Base-by-base conservation (phyloP, 441 rosid species). In the Populus hybrid region DNA sequence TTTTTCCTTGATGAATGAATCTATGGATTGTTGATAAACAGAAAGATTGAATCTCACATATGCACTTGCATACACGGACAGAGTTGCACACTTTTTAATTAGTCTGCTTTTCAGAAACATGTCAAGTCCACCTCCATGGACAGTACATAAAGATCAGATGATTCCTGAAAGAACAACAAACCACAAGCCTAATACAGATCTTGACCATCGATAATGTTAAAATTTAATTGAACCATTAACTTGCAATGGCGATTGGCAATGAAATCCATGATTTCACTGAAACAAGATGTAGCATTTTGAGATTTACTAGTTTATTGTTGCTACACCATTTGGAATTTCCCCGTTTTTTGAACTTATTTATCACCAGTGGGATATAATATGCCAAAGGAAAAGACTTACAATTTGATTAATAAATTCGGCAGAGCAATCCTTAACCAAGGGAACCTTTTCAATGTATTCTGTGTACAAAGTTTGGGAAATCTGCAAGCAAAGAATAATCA, bases 381-480 rank as follows among this genome's bases (percentile, higher is more conserved):
- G 4, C 21, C 29, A 20, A 6, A 33, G 68, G 71, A 68, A 73
- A 18, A 64, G 71, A 86, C 95, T 88, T 85, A 92, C 99, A 63
- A 96, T 90, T 85, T 94, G 99, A 80, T 89, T 92, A 36, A 94
- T 87, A 72, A 96, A 92, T 86, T 94, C 98, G 0, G 89, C 73
- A 20, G 99, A 93, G 80, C 99, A 96, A 72, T 84, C 98, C 78
- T 79, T 85, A 74, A 96, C 90, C 64, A 96, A 90, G 33, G 91
- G 69, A 69, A 92, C 86, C 71, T 88, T 86, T 81, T 89, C 84
- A 61, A 94, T 84, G 77, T 76, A 92, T 56, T 91, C 89, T 88
- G 89, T 61, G 77, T 91, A 96, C 69, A 96, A 82, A 24, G 80
- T 77, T 73, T 93, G 92, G 1, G 96, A 90, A 77, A 96, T 92